phyloP scores from a whole-genome alignment of 1,284 basidiomycete genomes.

The Trametes sp. region DNA sequence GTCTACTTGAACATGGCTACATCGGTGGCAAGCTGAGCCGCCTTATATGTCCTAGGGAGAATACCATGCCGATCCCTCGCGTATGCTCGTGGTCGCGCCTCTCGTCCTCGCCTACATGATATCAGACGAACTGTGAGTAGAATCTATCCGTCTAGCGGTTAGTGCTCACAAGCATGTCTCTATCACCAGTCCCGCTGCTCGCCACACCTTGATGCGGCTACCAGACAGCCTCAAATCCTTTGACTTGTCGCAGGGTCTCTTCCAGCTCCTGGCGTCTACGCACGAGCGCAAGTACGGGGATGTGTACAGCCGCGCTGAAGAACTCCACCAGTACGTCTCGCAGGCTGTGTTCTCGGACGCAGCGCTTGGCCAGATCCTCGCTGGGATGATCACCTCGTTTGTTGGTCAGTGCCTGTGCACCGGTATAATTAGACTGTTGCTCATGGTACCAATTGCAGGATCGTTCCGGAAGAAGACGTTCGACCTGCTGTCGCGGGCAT shows the following conservation, averaged over 20 bases:
- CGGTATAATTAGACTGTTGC: slow-evolving; percentile 40
- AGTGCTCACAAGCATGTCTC: neutral
- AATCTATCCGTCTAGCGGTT: neutral
- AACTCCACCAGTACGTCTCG: slow-evolving; percentile 50
- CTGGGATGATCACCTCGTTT: slow-evolving; percentile 54
- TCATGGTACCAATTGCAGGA: slow-evolving; percentile 13
- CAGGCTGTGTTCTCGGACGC: slow-evolving; percentile 52
- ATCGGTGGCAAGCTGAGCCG: too few relatives aligned
- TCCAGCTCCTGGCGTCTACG: slow-evolving; percentile 55
- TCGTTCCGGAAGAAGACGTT: slow-evolving; percentile 63
- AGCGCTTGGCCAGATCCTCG: slow-evolving; percentile 53
- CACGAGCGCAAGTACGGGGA: slow-evolving; percentile 60
- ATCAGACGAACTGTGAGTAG: slow-evolving; percentile 61
- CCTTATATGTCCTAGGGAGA: slow-evolving; percentile 43
- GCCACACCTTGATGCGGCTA: slow-evolving; percentile 59
- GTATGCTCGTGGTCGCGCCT: slow-evolving; percentile 61
- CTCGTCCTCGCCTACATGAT: slow-evolving; percentile 69
- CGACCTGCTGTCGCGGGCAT: slow-evolving; percentile 62
- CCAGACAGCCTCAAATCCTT: slow-evolving; percentile 52
- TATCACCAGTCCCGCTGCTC: slow-evolving; percentile 60
- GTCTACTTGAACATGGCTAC: slow-evolving; percentile 24
- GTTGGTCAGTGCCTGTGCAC: slow-evolving; percentile 51
- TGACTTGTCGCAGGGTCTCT: slow-evolving; percentile 55
- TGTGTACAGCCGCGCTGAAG: slow-evolving; percentile 58
- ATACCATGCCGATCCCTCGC: slow-evolving; percentile 50